Conservation (phyloP, 2,329 filamentous ascomycete species). For the Fonsecaea monophora region DNA sequence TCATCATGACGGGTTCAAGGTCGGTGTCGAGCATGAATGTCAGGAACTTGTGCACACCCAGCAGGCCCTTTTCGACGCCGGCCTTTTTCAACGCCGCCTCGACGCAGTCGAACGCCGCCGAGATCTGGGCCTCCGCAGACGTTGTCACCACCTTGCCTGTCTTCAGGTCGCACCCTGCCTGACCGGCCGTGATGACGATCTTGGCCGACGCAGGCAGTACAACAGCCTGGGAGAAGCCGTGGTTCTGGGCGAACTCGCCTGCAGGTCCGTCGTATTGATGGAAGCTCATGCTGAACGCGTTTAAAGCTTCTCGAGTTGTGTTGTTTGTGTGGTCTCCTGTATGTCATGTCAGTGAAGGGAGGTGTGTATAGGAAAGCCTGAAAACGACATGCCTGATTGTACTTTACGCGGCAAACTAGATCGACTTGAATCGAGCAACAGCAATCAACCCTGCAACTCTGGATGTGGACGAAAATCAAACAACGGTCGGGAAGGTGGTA, state of each 20-base stretch:
- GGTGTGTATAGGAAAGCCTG: too few species aligned
- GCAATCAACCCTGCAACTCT: too few species aligned
- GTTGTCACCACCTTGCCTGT: conserved; percentile 10
- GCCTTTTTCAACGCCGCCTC: conserved; percentile 4
- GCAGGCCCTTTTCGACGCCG: conserved; percentile 3
- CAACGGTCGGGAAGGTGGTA: too few species aligned
- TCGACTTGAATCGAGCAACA: too few species aligned
- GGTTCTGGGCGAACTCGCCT: conserved; percentile 1
- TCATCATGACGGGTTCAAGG: conserved; percentile 15
- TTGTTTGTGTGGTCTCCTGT: too few species aligned
- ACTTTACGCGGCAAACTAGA: too few species aligned
- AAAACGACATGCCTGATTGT: too few species aligned
- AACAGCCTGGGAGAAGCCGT: conserved; percentile 13
- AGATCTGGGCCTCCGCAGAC: conserved; percentile 11
- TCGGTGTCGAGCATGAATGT: conserved; percentile 14
- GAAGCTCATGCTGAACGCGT: not conserved
- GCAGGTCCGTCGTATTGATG: not conserved
- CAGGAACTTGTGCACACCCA: conserved; percentile 12
- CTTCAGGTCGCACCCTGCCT: conserved; percentile 10
- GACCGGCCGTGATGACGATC: conserved; percentile 15
- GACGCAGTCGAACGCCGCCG: conserved; percentile 8
- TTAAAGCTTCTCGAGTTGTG: too few species aligned
- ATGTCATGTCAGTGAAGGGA: too few species aligned
- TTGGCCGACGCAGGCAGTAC: conserved; percentile 9
- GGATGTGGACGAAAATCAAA: too few species aligned